phyloP scores from a whole-genome alignment of 176 grass and related monocot genomes.

The Saccharum officinarum region DNA sequence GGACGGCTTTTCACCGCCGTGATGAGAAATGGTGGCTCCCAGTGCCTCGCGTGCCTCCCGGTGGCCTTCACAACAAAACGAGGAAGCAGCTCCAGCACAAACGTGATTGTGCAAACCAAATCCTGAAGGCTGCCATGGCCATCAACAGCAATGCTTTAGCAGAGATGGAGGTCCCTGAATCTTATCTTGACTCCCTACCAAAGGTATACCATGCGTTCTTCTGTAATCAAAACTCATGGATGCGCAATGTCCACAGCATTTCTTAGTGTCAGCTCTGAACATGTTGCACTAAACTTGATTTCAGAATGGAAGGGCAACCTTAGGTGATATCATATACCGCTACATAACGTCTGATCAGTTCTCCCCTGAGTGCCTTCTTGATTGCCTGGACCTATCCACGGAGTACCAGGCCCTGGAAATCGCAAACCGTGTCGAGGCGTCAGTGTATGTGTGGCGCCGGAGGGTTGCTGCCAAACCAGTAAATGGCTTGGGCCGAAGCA shows the following conservation, averaged over 20 bases:
- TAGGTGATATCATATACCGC: slow-evolving; percentile 88
- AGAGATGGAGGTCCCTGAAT: slow-evolving; percentile 73
- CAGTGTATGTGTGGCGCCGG: slow-evolving; percentile 80
- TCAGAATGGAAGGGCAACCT: slow-evolving; percentile 74
- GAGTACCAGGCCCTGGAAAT: slow-evolving; percentile 88
- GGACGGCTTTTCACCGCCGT: slow-evolving; percentile 46
- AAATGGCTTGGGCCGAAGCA: slow-evolving; percentile 37
- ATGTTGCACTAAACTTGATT: slow-evolving; percentile 1
- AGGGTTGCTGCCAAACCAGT: slow-evolving; percentile 46
- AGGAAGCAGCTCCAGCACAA: slow-evolving; percentile 62
- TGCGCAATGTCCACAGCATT: not conserved
- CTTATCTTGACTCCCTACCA: slow-evolving; percentile 57
- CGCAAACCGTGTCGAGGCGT: slow-evolving; percentile 83
- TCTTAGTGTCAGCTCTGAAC: not conserved
- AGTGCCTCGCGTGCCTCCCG: slow-evolving; percentile 48
- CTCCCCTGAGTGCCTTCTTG: slow-evolving; percentile 79
- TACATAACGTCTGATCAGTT: slow-evolving; percentile 85
- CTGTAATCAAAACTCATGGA: not conserved
- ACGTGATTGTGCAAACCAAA: slow-evolving; percentile 64
- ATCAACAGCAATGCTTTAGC: slow-evolving; percentile 72
- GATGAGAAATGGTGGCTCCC: slow-evolving; percentile 88
- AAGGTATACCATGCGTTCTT: slow-evolving; percentile 42
- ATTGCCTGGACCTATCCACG: slow-evolving; percentile 80
- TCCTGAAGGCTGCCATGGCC: slow-evolving; percentile 72
- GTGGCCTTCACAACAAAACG: slow-evolving; percentile 49